These are phyloP conservation scores for Conidiobolus incongruus DNA, from an alignment of 371 early-diverging fungal species.

Conservation along the genomic window DNA sequence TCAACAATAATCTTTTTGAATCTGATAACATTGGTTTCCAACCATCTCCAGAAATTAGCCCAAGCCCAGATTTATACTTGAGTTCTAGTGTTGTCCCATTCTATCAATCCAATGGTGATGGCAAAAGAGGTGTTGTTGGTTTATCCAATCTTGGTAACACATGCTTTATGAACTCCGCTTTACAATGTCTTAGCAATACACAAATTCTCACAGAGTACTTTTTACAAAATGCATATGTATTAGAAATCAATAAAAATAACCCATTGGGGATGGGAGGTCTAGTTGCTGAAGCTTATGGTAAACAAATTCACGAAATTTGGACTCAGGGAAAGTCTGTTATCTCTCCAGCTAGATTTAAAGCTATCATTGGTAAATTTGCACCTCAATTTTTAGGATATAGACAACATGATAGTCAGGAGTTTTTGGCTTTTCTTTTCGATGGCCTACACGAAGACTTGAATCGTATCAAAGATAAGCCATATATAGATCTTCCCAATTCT, in stretches of 20 bases:
- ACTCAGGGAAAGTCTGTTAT: slow-evolving; percentile 13
- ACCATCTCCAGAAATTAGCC: too few species aligned
- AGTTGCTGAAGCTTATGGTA: slow-evolving; percentile 38
- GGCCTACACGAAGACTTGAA: slow-evolving; percentile 49
- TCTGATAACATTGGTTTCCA: too few species aligned
- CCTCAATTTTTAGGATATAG: slow-evolving; percentile 38
- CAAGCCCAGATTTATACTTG: too few species aligned
- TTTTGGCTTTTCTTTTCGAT: slow-evolving; percentile 31
- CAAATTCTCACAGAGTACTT: slow-evolving; percentile 35
- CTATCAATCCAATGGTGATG: too few species aligned
- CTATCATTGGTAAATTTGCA: slow-evolving; percentile 35
- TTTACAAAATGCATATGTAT: slow-evolving; percentile 11
- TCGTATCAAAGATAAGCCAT: slow-evolving; percentile 41
- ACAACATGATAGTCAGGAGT: slow-evolving; percentile 53
- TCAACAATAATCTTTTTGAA: too few species aligned
- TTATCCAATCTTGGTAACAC: slow-evolving; percentile 66
- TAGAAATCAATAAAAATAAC: slow-evolving; percentile 49
- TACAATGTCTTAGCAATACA: slow-evolving; percentile 57
- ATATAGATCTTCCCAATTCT: slow-evolving; percentile 47
- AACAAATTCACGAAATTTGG: slow-evolving; percentile 33
- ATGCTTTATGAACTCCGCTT: slow-evolving; percentile 66
- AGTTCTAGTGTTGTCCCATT: too few species aligned
- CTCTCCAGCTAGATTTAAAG: slow-evolving; percentile 49
- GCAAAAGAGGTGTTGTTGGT: slow-evolving; percentile 42
- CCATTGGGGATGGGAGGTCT: slow-evolving; percentile 38